These are phyloP conservation scores for Leccinum laetum DNA, from an alignment of 1,284 basidiomycete species.

Conservation along the genomic window DNA sequence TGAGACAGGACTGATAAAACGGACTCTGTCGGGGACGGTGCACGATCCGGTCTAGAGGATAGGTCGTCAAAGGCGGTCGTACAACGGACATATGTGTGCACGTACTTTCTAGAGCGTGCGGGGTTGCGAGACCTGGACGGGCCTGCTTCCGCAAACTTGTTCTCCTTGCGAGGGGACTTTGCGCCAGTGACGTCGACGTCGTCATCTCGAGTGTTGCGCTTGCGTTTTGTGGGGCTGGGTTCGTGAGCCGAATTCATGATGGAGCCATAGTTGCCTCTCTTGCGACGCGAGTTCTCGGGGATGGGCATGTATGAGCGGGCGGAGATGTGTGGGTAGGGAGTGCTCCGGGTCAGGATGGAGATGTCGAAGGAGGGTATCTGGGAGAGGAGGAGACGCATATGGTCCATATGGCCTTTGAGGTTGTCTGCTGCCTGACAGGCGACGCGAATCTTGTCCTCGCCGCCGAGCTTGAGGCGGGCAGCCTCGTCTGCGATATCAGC, in stretches of 20 bases:
- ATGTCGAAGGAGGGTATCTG: constrained; percentile 69
- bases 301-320: constrained; percentile 63
- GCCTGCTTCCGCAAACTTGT: constrained; percentile 37
- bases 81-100: constrained; percentile 16
- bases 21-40: constrained; percentile 70
- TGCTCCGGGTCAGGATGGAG: constrained; percentile 57
- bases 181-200: constrained; percentile 46
- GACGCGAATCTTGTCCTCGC: constrained; percentile 99
- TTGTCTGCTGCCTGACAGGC: constrained; percentile 94
- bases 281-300: constrained; percentile 59
- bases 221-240: constrained; percentile 62
- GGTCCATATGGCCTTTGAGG: constrained; percentile 70
- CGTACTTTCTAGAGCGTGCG: constrained; percentile 59
- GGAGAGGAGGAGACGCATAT: constrained; percentile 68
- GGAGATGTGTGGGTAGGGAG: constrained; percentile 73
- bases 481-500: constrained; percentile 96
- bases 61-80: constrained; percentile 9
- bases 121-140: constrained; percentile 48
- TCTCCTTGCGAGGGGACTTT: constrained; percentile 46
- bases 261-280: constrained; percentile 49
- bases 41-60: constrained; percentile 53
- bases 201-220: constrained; percentile 57
- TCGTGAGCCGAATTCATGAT: constrained; percentile 44
- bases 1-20: constrained; percentile 68
- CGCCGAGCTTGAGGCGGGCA: constrained; percentile 88